Percentiles rank a stretch among this genome's conserved stretches.
These are phyloP conservation scores for Physcomitrellopsis africana DNA, from an alignment of 225 moss, liverwort and hornwort species.

Conservation along the genomic window DNA sequence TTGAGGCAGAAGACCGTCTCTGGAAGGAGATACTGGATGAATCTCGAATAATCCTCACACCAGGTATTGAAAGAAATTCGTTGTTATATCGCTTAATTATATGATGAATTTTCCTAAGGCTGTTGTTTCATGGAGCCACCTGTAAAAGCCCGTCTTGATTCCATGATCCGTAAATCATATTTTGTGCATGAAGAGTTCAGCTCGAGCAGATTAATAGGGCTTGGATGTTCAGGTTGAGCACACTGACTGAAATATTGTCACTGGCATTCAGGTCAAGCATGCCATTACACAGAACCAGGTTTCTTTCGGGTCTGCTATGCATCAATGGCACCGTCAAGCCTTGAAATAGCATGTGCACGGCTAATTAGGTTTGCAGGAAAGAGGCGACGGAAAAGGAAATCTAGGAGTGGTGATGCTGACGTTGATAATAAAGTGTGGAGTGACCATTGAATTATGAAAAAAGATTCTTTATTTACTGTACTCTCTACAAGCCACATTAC, in stretches of 20 bases:
- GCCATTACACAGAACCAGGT: conserved; percentile 92
- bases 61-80: conserved; percentile 40
- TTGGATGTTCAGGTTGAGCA: background rate
- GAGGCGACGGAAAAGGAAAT: conserved; percentile 80
- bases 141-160: too few relatives aligned
- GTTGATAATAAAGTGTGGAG: conserved; percentile 14
- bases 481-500: background rate
- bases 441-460: conserved; percentile 13
- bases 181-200: too few relatives aligned
- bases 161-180: too few relatives aligned
- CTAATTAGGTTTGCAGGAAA: conserved; percentile 66
- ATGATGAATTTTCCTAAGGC: too few relatives aligned
- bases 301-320: conserved; percentile 97
- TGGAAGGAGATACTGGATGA: conserved; percentile 89
- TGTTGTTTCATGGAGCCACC: too few relatives aligned
- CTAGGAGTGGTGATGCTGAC: conserved; percentile 33
- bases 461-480: conserved; percentile 6
- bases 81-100: too few relatives aligned
- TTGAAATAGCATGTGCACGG: conserved; percentile 74
- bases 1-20: conserved; percentile 77
- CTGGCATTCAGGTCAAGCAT: conserved; percentile 71
- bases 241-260: background rate
- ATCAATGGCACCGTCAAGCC: conserved; percentile 74
- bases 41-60: conserved; percentile 81
- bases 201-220: too few relatives aligned